Base-by-base conservation (phyloP, 2,329 filamentous ascomycete genomes). In the Fusarium sp. region DNA sequence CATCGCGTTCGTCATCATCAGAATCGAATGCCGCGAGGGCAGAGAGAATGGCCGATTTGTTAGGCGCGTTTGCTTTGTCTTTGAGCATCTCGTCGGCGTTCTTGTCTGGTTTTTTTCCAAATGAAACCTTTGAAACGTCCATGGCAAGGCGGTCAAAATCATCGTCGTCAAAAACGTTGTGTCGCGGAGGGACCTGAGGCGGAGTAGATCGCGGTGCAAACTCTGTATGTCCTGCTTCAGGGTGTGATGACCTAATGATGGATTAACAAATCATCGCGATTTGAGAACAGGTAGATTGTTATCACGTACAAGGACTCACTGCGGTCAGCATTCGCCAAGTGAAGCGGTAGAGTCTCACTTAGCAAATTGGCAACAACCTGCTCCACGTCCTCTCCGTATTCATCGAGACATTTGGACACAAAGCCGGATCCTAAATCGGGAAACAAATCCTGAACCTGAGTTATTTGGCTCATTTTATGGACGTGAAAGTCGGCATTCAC, bases 1-100 rank as follows among this genome's bases (percentile, higher is more conserved):
- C 96, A 80, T 99, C 96, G 39, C 94, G 90, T 83, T 99, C 96
- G 80, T 99, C 96, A 74, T 98, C 96, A 76, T 98, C 95, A 0
- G 92, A 92, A 82, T 98, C 95, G 74, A 98, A 98, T 2, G 92
- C 88, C 21, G 94, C 94, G 5, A 98, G 88, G 0, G 95, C 95
- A 7, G 95, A 93, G 29, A 97, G 84, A 75, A 98, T 97, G 16
- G 94, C 92, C 1, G 94, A 93, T 83, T 97, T 97, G 76, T 91
- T 91, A 4, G 92, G 89, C 7, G 91, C 90, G 3, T 83, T 84
- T 25, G 88, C 86, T 56, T 88, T 88, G 77, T 94, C 91, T 52
- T 87, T 84, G 12, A 95, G 87, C 21, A 95, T 82, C 54, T 90
- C 87, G 78, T 95, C 93, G n/a, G 93, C 92, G 5, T 90, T 94